Evolutionary conservation across 129 eudicot genomes (phyloP), one percentile per base, ranked within the genome.

Genomic region (Mikania micrantha): DNA sequence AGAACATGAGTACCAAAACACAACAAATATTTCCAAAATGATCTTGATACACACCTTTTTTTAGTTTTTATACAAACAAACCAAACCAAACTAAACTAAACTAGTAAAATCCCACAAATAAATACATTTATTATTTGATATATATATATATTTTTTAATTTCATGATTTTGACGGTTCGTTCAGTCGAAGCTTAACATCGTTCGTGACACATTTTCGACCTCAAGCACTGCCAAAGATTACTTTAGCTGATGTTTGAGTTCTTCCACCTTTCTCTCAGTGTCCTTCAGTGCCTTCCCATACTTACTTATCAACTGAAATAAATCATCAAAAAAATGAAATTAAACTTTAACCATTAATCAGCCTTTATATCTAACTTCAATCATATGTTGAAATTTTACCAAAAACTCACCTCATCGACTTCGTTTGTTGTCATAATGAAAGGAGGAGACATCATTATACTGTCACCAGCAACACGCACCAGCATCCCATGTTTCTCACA

Each of bases 401-500:
- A 20, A 58, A 35, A 32, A 44, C 45, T 7, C 70, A 86, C 98
- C 95, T 86, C 85, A 5, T 93, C 95, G 58, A 88, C 71, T 86
- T 93, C 86, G 19, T 68, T 73, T 16, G 88, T 81, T 60, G 86
- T 80, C 54, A 86, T 78, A 28, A 86, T 84, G 52, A 84, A 87
- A 4, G 98, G 96, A 31, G 98, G 98, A 65, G 90, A 88, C 90
- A 93, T 88, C 95, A 93, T 84, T 65, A 88, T 88, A 66, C 53
- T 86, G 67, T 93, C 98, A 45, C 90, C 91, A 32, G 91, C 85
- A 56, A 93, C 95, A 31, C 98, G 96, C 9, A 88, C 96, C 72
- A 93, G 53, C 98, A 93, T 93, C 28, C 96, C 98, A 27, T 84
- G 70, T 77, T 93, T 93, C 88, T 88, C 82, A 72, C 98, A 93